Conservation (phyloP, 176 grass and related monocot genomes). For the Oryza glaberrima region DNA sequence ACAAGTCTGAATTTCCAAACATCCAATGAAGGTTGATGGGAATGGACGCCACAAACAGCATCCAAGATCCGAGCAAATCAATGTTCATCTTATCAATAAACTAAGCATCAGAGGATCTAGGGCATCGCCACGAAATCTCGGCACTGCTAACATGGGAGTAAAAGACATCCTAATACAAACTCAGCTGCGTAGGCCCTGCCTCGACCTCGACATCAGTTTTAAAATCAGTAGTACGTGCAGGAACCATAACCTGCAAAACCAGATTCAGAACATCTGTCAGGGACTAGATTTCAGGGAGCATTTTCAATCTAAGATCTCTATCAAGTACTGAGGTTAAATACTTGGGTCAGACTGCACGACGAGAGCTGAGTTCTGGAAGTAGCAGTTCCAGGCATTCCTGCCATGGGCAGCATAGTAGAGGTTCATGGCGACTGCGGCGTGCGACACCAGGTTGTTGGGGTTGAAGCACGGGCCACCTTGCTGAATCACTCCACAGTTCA, state of each 20-base stretch:
- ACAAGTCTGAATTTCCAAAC: neutral
- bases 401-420: constrained; percentile 80
- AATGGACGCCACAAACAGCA: neutral
- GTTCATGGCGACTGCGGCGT: constrained; percentile 88
- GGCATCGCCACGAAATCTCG: neutral
- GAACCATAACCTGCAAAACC: constrained; percentile 54
- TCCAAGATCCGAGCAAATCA: constrained; percentile 9
- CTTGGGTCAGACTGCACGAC: constrained; percentile 76
- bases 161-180: neutral
- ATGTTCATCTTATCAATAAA: neutral
- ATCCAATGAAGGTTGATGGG: neutral
- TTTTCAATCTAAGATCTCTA: neutral
- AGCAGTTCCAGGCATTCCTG: constrained; percentile 75
- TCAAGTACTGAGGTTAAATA: neutral
- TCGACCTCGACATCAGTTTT: neutral
- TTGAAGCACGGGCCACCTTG: constrained; percentile 63
- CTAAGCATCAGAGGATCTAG: neutral
- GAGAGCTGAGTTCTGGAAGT: constrained; percentile 70
- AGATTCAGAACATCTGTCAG: neutral
- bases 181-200: neutral
- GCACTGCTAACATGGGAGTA: neutral
- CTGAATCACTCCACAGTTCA: constrained; percentile 68
- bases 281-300: neutral
- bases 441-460: constrained; percentile 68
- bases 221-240: constrained; percentile 57